These are phyloP conservation scores for Euphrasia arctica DNA, from an alignment of 305 asterid species.

Conservation along the genomic window DNA sequence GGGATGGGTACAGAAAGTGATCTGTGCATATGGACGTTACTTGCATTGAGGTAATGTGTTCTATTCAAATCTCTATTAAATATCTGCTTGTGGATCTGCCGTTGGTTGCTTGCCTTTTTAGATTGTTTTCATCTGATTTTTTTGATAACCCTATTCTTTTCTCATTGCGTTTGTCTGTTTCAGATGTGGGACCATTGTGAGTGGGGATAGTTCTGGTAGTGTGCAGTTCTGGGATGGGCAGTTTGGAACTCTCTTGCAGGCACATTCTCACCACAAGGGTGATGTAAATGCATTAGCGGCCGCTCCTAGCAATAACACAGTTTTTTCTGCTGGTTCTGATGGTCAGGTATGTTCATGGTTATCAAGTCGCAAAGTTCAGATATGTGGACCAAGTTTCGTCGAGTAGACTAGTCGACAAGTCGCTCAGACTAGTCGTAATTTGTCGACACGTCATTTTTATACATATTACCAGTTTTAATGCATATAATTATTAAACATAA, in stretches of 20 bases:
- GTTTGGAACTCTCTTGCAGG: slow-evolving; percentile 84
- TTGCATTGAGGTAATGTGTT: slow-evolving; percentile 66
- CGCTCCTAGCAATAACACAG: slow-evolving; percentile 79
- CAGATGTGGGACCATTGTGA: slow-evolving; percentile 90
- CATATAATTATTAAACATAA: too few species aligned
- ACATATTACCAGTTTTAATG: too few species aligned
- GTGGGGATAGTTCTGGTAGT: slow-evolving; percentile 90
- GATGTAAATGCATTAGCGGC: slow-evolving; percentile 91
- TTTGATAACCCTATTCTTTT: not conserved
- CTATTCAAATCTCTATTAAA: slow-evolving; percentile 10
- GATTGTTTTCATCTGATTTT: not conserved
- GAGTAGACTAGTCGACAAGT: too few species aligned
- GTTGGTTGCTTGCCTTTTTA: not conserved
- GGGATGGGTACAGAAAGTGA: slow-evolving; percentile 70
- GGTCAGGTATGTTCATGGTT: slow-evolving; percentile 68
- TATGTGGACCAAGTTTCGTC: too few species aligned
- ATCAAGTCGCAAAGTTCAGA: too few species aligned
- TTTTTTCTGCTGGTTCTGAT: slow-evolving; percentile 93
- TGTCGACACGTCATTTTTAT: too few species aligned
- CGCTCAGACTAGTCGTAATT: too few species aligned
- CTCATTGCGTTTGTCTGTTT: slow-evolving; percentile 24
- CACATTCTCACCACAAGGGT: slow-evolving; percentile 87
- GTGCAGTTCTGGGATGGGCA: slow-evolving; percentile 94
- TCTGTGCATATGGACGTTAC: slow-evolving; percentile 89
- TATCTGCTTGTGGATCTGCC: slow-evolving; percentile 8